Base-by-base conservation (phyloP, 1,284 basidiomycete genomes). In the Ganoderma lingzhi region DNA sequence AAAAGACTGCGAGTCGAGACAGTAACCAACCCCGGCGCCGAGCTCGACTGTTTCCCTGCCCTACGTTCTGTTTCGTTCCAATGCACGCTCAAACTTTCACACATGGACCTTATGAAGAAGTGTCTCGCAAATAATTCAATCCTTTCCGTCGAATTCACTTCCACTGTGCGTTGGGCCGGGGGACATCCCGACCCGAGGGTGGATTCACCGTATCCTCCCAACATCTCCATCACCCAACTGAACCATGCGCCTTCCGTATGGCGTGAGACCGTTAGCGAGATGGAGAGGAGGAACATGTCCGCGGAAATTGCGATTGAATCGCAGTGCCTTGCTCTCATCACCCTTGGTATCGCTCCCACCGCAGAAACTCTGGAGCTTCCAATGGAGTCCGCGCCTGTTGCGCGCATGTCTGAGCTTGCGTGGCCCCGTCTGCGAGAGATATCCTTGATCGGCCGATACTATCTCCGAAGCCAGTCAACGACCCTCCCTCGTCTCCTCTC, bases 101-200 rank as follows among this genome's bases (percentile, higher is more conserved):
- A 66, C 39, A 28, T 66, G 17, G 65, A 66, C 23, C 48, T 66
- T 12, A 66, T 66, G 65, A 66, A 66, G 45, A 66, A 53, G 28
- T 66, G 59, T 39, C 65, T 66, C 12, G 65, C 65, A 6, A 30
- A 44, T 23, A 37, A 45, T 8, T 19, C 30, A 5, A 45, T 66
- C 4, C 37, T 23, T n/a, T 66, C 65, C 10, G 28, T 62, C 45
- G 53, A n/a, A 17, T 62, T 66, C 65, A 62, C 65, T 12, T 30
- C 10, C 15, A 35, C 28, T 17, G 65, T 66, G 8, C 51, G 65
- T 12, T 66, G 65, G 65, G 51, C 59, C 8, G 65, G 65, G 3
- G 48, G 44, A 23, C 56, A 53, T 45, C 65, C 65, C 12, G 65
- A 66, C n/a, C 65, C 65, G 37, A 66, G 65, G 55, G 65, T 66